phyloP scores from a whole-genome alignment of 495 filamentous ascomycete genomes.

The Immersiella caudata region DNA sequence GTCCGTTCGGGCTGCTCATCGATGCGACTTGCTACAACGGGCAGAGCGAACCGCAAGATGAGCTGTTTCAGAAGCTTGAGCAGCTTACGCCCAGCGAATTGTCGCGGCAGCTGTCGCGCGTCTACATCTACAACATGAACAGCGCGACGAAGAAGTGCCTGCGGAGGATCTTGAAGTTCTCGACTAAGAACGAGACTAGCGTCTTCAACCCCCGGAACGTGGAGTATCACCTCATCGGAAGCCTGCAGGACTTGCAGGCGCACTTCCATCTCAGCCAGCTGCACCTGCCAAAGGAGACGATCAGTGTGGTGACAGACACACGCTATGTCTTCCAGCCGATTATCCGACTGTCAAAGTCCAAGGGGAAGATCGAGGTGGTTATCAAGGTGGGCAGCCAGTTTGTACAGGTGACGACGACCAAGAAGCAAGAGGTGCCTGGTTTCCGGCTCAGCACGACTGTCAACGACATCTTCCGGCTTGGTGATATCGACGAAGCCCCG shows the following conservation, averaged over 20 bases:
- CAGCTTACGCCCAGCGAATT: conserved; percentile 61
- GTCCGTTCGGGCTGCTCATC: conserved; percentile 64
- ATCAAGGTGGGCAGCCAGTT: conserved; percentile 68
- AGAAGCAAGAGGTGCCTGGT: conserved; percentile 66
- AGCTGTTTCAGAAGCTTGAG: conserved; percentile 59
- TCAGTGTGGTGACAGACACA: conserved; percentile 64
- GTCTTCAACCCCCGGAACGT: conserved; percentile 62
- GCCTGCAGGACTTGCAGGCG: conserved; percentile 60
- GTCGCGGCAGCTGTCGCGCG: conserved; percentile 54
- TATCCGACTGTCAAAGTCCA: conserved; percentile 63
- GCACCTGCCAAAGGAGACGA: conserved; percentile 67
- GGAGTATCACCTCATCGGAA: conserved; percentile 63
- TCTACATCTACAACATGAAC: conserved; percentile 73
- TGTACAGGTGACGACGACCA: conserved; percentile 67
- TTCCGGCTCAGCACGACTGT: conserved; percentile 60
- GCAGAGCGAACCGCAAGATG: conserved; percentile 62
- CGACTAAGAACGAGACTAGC: conserved; percentile 56
- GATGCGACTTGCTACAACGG: conserved; percentile 68
- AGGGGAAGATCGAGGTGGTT: conserved; percentile 65
- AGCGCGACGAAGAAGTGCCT: conserved; percentile 65
- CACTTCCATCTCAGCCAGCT: conserved; percentile 66
- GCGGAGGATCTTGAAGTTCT: conserved; percentile 57
- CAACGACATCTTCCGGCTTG: conserved; percentile 67
- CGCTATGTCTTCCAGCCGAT: conserved; percentile 66
- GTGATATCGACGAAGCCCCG: conserved; percentile 64